Conservation (phyloP, 164 flowering plant genomes). For the Vitis cinerea region DNA sequence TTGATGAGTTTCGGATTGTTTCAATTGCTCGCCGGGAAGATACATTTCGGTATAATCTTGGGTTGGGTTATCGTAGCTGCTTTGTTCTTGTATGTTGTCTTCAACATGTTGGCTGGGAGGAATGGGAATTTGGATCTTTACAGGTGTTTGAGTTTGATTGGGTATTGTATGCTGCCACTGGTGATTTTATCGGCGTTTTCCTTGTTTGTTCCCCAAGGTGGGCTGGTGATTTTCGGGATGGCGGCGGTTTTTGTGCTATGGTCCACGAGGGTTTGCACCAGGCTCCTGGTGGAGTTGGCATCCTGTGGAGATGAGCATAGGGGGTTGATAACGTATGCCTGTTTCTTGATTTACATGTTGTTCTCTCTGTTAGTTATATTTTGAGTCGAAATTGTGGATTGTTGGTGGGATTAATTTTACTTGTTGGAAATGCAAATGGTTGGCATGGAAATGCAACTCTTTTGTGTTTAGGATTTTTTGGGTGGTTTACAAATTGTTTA, state of each 20-base stretch:
- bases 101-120: conserved; percentile 83
- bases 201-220: conserved; percentile 68
- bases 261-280: conserved; percentile 75
- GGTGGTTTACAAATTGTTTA: no score
- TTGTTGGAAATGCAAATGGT: no score
- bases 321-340: conserved; percentile 80
- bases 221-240: conserved; percentile 11
- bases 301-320: conserved; percentile 78
- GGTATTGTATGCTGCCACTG: conserved; percentile 84
- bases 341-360: conserved; percentile 76
- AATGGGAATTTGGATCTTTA: conserved; percentile 83
- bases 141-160: conserved; percentile 73
- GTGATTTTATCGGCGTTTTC: conserved; percentile 75
- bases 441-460: no score
- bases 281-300: conserved; percentile 66
- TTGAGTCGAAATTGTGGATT: conserved; percentile 22
- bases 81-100: conserved; percentile 69
- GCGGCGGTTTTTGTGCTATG: conserved; percentile 55
- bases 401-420: background rate
- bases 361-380: conserved; percentile 80
- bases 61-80: conserved; percentile 86
- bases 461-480: no score
- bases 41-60: conserved; percentile 82
- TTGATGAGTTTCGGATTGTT: conserved; percentile 70
- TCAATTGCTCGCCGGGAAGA: conserved; percentile 84